Base-by-base conservation (phyloP, 2,329 filamentous ascomycete genomes). In the Arthrobotrys sinensis region DNA sequence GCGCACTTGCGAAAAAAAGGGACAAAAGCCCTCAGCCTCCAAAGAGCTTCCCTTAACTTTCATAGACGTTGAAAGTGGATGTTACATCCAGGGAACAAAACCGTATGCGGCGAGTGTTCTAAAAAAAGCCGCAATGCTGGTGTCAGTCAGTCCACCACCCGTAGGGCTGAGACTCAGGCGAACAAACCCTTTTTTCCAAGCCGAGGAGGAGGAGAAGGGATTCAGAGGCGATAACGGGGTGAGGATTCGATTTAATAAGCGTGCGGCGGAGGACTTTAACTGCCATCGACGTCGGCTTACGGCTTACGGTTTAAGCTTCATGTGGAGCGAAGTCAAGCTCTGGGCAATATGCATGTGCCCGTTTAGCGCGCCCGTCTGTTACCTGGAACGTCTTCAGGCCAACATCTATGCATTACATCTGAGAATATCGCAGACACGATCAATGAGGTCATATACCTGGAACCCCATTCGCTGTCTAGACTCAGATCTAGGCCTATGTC, bases 271-370 rank as follows among this genome's bases (percentile, higher is more conserved):
- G 36, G 36, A 38, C 36, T 8, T 14, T 10, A 8, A 38, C 36
- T 38, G 36, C 36, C 36, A 38, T 38, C 24, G 50, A 53, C 5
- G 14, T 53, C 24, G 50, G 50, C 6, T n/a, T 28, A 2, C 24
- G 24, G 24, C 12, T 8, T n/a, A 16, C 50, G 32, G 28, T 53
- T 60, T 60, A 60, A 60, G 55, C 55, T 60, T 60, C 53, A n/a
- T 24, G 53, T 60, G 53, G 53, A 60, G 34, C 34, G 28, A 24
- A 28, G 24, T 67, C 66, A 69, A 69, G 53, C 43, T 71, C 50
- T 63, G 43, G 57, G 55, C 36, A 64, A 21, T 53, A 55, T 53
- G 55, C 67, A 69, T 8, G 14, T 28, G n/a, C 46, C 19, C 14
- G 53, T 24, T 60, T 60, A 60, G 53, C 53, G 53, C 53, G 5